Percentiles rank a stretch among this genome's conserved stretches.
These are phyloP conservation scores for Moesziomyces sp. DNA, from an alignment of 1,284 basidiomycete species.

Conservation along the genomic window DNA sequence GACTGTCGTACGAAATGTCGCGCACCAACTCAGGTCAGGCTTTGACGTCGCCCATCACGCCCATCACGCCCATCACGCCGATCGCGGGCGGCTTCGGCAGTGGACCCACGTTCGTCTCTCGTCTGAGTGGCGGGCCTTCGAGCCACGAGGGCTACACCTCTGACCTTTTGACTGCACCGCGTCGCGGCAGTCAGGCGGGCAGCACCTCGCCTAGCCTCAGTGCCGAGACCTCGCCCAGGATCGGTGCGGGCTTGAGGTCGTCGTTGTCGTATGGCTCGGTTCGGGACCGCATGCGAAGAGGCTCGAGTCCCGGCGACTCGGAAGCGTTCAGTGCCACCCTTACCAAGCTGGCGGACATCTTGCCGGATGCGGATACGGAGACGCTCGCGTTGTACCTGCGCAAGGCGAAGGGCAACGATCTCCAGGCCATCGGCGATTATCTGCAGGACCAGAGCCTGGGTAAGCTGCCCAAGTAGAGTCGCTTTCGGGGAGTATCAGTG, in stretches of 20 bases:
- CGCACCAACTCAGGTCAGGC: conserved; percentile 16
- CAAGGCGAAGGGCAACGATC: conserved; percentile 55
- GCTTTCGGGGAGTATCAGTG: neutral
- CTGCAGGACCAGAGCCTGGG: conserved; percentile 54
- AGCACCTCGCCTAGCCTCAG: conserved; percentile 11
- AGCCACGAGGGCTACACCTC: conserved; percentile 25
- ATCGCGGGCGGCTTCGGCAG: conserved; percentile 9
- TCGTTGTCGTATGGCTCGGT: conserved; percentile 41
- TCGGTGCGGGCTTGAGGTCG: conserved; percentile 7
- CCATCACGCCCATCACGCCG: conserved; percentile 26
- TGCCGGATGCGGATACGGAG: conserved; percentile 53
- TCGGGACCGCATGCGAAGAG: conserved; percentile 26
- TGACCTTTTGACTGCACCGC: conserved; percentile 12
- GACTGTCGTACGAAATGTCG: conserved; percentile 11
- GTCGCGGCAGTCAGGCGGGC: conserved; percentile 14
- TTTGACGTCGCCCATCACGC: conserved; percentile 10
- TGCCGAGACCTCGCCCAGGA: conserved; percentile 4
- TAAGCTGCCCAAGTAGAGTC: conserved; percentile 15
- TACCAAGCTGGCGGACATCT: conserved; percentile 52
- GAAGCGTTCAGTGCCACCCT: conserved; percentile 43
- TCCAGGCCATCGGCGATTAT: conserved; percentile 59
- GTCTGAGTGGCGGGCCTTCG: conserved; percentile 23
- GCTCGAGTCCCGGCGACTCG: conserved; percentile 14
- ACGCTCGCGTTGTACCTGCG: conserved; percentile 50
- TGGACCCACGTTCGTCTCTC: conserved; percentile 33